A percentile compares a stretch with the other conserved stretches of the same genome.
Evolutionary conservation across 805 yeast species (phyloP).

Genomic region (Starmerella powellii): DNA sequence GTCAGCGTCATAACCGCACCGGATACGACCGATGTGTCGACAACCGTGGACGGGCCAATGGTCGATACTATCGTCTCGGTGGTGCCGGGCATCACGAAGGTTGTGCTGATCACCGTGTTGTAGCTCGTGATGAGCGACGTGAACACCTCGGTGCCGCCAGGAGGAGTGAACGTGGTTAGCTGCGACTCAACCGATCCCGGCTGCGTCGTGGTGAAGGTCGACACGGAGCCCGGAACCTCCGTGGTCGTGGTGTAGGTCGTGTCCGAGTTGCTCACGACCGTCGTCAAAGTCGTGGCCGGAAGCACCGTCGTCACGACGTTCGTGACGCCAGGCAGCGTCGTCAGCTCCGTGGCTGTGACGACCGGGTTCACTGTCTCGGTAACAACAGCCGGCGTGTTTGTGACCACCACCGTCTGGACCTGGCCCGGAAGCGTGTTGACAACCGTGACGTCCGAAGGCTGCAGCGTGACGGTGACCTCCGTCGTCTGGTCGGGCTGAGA

Average conservation of each 20-base stretch:
- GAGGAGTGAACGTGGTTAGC: neutral
- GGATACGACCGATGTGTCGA: constrained; percentile 7
- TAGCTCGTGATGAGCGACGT: constrained; percentile 5
- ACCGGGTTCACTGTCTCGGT: constrained; percentile 5
- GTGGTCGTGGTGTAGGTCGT: constrained; percentile 4
- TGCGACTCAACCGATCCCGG: constrained; percentile 2
- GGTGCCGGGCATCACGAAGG: constrained; percentile 4
- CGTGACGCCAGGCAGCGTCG: constrained; percentile 11
- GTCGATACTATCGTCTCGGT: constrained; percentile 3
- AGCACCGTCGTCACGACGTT: constrained; percentile 2
- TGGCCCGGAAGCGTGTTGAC: constrained; percentile 6
- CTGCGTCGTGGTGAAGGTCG: constrained; percentile 2
- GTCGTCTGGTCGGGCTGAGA: constrained; percentile 7
- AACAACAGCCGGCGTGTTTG: constrained; percentile 13
- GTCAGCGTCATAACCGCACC: constrained; percentile 9
- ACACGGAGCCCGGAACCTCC: constrained; percentile 2
- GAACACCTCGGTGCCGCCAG: constrained; percentile 4
- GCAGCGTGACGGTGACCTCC: constrained; percentile 3
- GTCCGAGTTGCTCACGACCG: neutral
- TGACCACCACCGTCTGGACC: constrained; percentile 10
- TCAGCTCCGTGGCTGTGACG: neutral
- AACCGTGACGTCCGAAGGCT: constrained; percentile 1
- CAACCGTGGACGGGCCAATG: constrained; percentile 4
- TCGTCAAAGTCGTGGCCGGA: constrained; percentile 3
- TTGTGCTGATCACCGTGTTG: constrained; percentile 8